Percentiles rank a stretch among this genome's conserved stretches.
Evolutionary conservation across 2,329 filamentous ascomycete species (phyloP).

Genomic region (Diaporthe longicolla): DNA sequence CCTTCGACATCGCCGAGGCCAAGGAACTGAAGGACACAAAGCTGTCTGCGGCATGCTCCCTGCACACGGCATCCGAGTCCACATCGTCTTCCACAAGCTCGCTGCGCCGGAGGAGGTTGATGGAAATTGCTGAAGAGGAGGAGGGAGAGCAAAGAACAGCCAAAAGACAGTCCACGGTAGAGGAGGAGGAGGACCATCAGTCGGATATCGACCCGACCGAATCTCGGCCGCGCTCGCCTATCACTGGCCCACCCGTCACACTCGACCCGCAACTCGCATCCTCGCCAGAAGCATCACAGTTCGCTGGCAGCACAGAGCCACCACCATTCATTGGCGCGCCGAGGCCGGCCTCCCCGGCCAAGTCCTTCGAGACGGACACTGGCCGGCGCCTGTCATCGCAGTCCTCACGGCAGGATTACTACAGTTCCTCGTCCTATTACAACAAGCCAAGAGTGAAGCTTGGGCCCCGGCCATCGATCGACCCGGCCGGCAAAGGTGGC

Average conservation of each 20-base stretch:
- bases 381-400: slow-evolving; percentile 65
- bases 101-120: slow-evolving; percentile 80
- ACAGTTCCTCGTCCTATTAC: slow-evolving; percentile 60
- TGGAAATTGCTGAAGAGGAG: slow-evolving; percentile 94
- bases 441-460: slow-evolving; percentile 88
- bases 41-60: slow-evolving; percentile 87
- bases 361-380: slow-evolving; percentile 57
- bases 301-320: slow-evolving; percentile 64
- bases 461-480: slow-evolving; percentile 84
- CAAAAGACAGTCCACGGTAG: slow-evolving; percentile 70
- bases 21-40: slow-evolving; percentile 90
- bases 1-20: slow-evolving; percentile 80
- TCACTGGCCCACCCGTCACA: slow-evolving; percentile 58
- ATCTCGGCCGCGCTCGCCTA: slow-evolving; percentile 50
- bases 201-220: slow-evolving; percentile 46
- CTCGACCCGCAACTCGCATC: slow-evolving; percentile 67
- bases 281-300: slow-evolving; percentile 64
- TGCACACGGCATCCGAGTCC: slow-evolving; percentile 89
- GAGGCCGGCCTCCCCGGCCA: slow-evolving; percentile 60
- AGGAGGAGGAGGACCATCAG: slow-evolving; percentile 60
- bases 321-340: slow-evolving; percentile 65
- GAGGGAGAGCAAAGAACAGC: slow-evolving; percentile 76
- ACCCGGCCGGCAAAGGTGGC: slow-evolving; percentile 72
- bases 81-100: slow-evolving; percentile 89
- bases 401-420: slow-evolving; percentile 65